Conservation (phyloP, 768 basidiomycete genomes). For the Sporobolomyces pararoseus region DNA sequence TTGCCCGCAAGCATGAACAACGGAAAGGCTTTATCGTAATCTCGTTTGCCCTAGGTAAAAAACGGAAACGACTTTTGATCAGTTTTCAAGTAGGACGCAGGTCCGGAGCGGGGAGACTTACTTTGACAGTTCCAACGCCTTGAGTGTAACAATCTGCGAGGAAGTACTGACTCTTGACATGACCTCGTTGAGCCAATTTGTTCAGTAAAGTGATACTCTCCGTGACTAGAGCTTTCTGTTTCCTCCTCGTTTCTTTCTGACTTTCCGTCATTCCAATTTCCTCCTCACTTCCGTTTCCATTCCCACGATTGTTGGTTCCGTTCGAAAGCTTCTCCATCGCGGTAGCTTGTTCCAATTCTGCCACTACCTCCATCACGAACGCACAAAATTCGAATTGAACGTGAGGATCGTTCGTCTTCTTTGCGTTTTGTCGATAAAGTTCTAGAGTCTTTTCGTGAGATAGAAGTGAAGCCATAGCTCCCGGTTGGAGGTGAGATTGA, state of each 20-base stretch:
- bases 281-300: neutral
- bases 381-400: slow-evolving; percentile 97
- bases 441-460: slow-evolving; percentile 95
- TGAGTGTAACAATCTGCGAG: slow-evolving; percentile 97
- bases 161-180: slow-evolving; percentile 92
- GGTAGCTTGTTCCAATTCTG: slow-evolving; percentile 62
- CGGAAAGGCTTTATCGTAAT: slow-evolving; percentile 95
- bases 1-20: slow-evolving; percentile 94
- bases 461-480: slow-evolving; percentile 84
- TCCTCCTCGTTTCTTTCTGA: slow-evolving; percentile 47
- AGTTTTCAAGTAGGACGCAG: too few species aligned
- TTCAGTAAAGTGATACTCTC: slow-evolving; percentile 86
- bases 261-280: slow-evolving; percentile 8
- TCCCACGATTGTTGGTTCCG: too few species aligned
- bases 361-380: slow-evolving; percentile 97
- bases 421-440: slow-evolving; percentile 93
- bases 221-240: slow-evolving; percentile 66
- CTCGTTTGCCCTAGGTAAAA: slow-evolving; percentile 63
- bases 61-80: neutral
- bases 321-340: slow-evolving; percentile 34
- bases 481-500: slow-evolving; percentile 50
- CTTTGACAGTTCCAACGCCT: slow-evolving; percentile 53
- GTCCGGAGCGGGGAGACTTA: neutral
- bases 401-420: slow-evolving; percentile 97
- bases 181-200: slow-evolving; percentile 86